Percentiles rank a stretch among this genome's conserved stretches.
phyloP scores from a whole-genome alignment of 164 flowering plant species.

The Annona cherimola region DNA sequence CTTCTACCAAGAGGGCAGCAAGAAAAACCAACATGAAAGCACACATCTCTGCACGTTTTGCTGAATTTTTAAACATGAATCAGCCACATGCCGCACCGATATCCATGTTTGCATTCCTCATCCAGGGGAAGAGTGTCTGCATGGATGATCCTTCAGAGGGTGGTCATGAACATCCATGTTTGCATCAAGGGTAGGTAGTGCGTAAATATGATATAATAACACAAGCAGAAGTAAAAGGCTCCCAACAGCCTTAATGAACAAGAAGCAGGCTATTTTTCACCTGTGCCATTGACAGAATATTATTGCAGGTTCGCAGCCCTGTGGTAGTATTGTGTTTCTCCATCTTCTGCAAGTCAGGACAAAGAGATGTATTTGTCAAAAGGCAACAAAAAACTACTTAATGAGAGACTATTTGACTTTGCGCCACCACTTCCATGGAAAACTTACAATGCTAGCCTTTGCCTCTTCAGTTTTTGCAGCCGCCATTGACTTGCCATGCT shows the following conservation, averaged over 20 bases:
- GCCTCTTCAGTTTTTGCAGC: conserved; percentile 82
- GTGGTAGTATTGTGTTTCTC: conserved; percentile 71
- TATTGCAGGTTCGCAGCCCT: conserved; percentile 85
- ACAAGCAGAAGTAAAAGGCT: background rate
- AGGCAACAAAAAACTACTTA: background rate
- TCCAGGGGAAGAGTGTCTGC: no score
- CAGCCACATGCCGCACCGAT: no score
- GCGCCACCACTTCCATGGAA: background rate
- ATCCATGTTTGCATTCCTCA: no score
- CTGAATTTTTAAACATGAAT: no score
- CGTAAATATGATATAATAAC: background rate
- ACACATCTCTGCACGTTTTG: no score
- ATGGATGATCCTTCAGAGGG: no score
- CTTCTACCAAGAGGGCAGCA: no score
- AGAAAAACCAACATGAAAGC: no score
- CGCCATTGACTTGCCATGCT: conserved; percentile 76
- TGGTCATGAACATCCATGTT: no score
- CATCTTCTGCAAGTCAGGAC: conserved; percentile 54
- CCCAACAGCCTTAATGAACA: background rate
- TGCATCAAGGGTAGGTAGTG: no score
- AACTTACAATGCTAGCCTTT: conserved; percentile 67
- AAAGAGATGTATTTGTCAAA: conserved; percentile 5
- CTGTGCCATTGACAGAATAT: conserved; percentile 89
- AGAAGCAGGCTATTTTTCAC: conserved; percentile 22
- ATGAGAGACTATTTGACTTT: conserved; percentile 3